phyloP scores from a whole-genome alignment of 2,329 filamentous ascomycete species.

The Lasiodiplodia sp. region DNA sequence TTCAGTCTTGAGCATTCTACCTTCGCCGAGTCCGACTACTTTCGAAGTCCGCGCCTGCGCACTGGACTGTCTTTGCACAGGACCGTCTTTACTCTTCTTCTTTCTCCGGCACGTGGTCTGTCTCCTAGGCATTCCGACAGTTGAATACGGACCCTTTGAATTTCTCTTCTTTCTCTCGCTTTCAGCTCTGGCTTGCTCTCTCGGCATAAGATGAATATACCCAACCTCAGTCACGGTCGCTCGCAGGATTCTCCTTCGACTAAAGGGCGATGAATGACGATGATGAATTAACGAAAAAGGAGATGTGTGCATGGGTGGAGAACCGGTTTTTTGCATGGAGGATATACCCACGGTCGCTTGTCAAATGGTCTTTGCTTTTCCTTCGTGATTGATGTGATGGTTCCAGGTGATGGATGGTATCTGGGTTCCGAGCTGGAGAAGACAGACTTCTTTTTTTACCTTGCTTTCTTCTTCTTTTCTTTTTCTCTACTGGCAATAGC shows the following conservation, averaged over 20 bases:
- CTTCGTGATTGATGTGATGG: background rate
- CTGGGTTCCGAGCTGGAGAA: too few species aligned
- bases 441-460: background rate
- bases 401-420: background rate
- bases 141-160: background rate
- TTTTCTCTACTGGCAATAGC: background rate
- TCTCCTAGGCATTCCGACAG: background rate
- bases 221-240: constrained; percentile 6
- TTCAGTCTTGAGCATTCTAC: background rate
- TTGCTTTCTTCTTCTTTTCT: background rate
- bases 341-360: constrained; percentile 17
- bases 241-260: background rate
- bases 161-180: background rate
- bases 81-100: background rate
- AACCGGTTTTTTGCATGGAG: background rate
- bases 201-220: background rate
- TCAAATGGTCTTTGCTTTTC: background rate
- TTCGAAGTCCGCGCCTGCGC: background rate
- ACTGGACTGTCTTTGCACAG: background rate
- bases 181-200: background rate
- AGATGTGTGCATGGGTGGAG: background rate
- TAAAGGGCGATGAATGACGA: background rate
- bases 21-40: background rate
- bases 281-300: background rate
- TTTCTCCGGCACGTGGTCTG: background rate